Conservation (phyloP, 2,329 filamentous ascomycete species). For the Tricladium varicosporioides region DNA sequence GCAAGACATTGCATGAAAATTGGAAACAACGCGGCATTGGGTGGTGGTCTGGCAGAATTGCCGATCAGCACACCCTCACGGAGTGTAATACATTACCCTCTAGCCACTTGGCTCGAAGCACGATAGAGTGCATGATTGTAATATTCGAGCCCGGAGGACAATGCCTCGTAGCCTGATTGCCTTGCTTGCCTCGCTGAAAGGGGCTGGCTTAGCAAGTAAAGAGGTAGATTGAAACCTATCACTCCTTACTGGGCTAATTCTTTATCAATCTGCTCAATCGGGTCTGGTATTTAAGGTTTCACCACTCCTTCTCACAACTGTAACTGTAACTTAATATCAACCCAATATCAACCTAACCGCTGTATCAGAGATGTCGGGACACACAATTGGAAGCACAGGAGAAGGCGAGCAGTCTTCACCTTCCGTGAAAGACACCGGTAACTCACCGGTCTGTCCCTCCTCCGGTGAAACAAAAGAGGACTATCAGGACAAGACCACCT, state of each 20-base stretch:
- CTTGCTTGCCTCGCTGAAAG: background rate
- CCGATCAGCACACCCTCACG: background rate
- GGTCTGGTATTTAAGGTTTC: background rate
- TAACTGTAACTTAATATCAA: background rate
- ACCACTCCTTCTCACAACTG: background rate
- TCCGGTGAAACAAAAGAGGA: background rate
- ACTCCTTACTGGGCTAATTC: background rate
- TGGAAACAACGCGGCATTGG: background rate
- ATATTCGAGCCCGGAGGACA: background rate
- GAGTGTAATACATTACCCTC: too few species aligned
- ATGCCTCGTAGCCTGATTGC: background rate
- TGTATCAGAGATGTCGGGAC: background rate
- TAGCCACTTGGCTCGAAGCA: background rate
- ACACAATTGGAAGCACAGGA: background rate
- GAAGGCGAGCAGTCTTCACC: background rate
- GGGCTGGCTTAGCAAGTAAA: background rate
- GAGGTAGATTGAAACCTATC: background rate
- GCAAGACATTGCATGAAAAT: background rate
- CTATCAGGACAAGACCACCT: conserved; percentile 5
- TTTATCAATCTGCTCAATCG: background rate
- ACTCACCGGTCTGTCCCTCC: too few species aligned
- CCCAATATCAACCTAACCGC: background rate
- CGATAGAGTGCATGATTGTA: background rate
- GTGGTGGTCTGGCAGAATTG: background rate
- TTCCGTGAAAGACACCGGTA: background rate